phyloP scores from a whole-genome alignment of 768 basidiomycete genomes.

The Pleurotus ostreatus region DNA sequence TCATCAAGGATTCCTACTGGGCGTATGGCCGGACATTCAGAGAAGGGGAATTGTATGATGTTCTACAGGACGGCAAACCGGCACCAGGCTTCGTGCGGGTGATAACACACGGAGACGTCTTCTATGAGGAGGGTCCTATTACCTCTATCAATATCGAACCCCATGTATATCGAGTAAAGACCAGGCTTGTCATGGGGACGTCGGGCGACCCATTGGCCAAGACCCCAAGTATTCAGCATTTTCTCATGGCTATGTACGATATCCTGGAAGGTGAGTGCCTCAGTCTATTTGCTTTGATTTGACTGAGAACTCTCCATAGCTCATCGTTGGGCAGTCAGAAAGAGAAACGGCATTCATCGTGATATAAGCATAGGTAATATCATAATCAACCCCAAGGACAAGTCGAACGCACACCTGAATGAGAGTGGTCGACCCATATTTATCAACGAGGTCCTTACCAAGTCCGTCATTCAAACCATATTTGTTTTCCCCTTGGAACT shows the following conservation, averaged over 20 bases:
- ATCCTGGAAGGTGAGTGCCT: neutral
- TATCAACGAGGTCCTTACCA: neutral
- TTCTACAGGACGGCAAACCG: neutral
- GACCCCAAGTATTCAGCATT: neutral
- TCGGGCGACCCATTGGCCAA: neutral
- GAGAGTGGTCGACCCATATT: neutral
- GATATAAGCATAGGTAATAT: neutral
- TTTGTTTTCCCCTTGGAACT: too few relatives aligned
- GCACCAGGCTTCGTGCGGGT: neutral
- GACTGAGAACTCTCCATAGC: neutral
- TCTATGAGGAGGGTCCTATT: neutral
- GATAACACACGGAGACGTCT: neutral
- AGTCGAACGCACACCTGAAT: neutral
- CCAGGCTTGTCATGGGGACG: neutral
- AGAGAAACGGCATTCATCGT: neutral
- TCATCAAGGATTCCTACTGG: constrained; percentile 8
- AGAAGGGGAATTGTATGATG: constrained; percentile 6
- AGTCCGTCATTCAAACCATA: neutral
- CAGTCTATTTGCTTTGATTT: too few relatives aligned
- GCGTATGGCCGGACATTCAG: neutral
- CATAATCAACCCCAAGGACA: neutral
- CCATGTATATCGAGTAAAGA: neutral
- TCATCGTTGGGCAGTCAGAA: neutral
- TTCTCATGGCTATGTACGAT: neutral
- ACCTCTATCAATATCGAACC: too few relatives aligned